These are phyloP conservation scores for Allium fistulosum DNA, from an alignment of 106 monocot genomes.

Conservation along the genomic window DNA sequence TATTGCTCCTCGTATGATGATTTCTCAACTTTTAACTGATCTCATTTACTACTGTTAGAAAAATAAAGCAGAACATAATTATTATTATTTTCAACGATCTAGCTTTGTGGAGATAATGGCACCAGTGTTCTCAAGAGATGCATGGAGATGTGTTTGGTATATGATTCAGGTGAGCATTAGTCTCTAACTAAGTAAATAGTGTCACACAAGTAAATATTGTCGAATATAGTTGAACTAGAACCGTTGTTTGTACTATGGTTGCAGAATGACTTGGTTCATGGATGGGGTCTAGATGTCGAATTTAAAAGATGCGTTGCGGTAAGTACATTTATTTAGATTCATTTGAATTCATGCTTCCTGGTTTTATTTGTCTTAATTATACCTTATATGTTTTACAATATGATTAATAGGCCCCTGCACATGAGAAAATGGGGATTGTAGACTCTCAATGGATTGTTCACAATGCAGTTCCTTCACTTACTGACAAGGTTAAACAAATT, in stretches of 20 bases:
- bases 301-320: conserved; percentile 79
- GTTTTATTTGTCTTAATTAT: not conserved
- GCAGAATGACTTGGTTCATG: conserved; percentile 86
- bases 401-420: conserved; percentile 34
- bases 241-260: not conserved
- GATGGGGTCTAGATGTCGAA: conserved; percentile 75
- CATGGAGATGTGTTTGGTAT: conserved; percentile 68
- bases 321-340: conserved; percentile 2
- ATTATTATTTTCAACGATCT: no score
- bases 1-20: no score
- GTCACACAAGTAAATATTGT: no score
- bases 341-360: not conserved
- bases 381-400: not conserved
- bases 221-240: not conserved
- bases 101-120: conserved; percentile 74
- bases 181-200: not conserved
- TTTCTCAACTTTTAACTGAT: not conserved
- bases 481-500: conserved; percentile 10
- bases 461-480: conserved; percentile 37
- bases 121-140: conserved; percentile 57
- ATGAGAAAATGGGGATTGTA: conserved; percentile 46
- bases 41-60: conserved; percentile 14
- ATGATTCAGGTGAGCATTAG: conserved; percentile 45
- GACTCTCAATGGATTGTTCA: conserved; percentile 58
- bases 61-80: conserved; percentile 19